phyloP scores from a whole-genome alignment of 1,284 basidiomycete genomes.

The Moniliella sp. region DNA sequence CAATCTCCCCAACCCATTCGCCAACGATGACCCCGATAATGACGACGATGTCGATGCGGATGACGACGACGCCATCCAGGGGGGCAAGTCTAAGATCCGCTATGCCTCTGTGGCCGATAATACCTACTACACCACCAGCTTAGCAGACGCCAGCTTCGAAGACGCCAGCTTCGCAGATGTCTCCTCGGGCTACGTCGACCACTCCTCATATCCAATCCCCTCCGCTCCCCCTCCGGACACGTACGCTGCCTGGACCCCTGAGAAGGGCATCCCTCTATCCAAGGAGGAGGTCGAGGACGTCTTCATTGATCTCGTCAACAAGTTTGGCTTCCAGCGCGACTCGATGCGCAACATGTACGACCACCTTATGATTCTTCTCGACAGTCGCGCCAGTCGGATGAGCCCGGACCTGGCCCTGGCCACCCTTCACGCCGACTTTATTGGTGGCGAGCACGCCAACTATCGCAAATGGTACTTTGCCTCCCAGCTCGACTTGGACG shows the following conservation, averaged over 20 bases:
- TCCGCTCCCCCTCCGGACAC: too few species aligned
- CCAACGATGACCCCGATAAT: too few species aligned
- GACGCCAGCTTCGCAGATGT: too few species aligned
- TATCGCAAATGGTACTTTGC: slow-evolving; percentile 75
- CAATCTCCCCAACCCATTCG: too few species aligned
- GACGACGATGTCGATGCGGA: too few species aligned
- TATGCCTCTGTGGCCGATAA: too few species aligned
- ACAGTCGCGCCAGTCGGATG: slow-evolving; percentile 52
- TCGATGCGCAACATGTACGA: slow-evolving; percentile 56
- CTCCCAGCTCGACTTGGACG: slow-evolving; percentile 91
- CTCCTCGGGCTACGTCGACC: too few species aligned
- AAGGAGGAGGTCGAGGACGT: slow-evolving; percentile 99
- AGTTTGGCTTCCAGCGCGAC: slow-evolving; percentile 92
- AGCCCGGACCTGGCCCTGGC: slow-evolving; percentile 65
- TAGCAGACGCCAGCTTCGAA: too few species aligned
- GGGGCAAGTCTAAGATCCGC: too few species aligned
- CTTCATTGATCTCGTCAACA: slow-evolving; percentile 87
- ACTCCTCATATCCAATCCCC: too few species aligned
- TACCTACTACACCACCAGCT: too few species aligned
- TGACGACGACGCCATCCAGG: too few species aligned
- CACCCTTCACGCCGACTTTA: slow-evolving; percentile 97
- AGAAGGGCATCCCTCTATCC: slow-evolving; percentile 75
- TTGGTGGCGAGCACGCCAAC: slow-evolving; percentile 52
- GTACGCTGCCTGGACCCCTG: slow-evolving; percentile 74
- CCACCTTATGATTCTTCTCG: slow-evolving; percentile 90